Base-by-base conservation (phyloP, 139 green algal genomes). In the Zygnema circumcarinatum region DNA sequence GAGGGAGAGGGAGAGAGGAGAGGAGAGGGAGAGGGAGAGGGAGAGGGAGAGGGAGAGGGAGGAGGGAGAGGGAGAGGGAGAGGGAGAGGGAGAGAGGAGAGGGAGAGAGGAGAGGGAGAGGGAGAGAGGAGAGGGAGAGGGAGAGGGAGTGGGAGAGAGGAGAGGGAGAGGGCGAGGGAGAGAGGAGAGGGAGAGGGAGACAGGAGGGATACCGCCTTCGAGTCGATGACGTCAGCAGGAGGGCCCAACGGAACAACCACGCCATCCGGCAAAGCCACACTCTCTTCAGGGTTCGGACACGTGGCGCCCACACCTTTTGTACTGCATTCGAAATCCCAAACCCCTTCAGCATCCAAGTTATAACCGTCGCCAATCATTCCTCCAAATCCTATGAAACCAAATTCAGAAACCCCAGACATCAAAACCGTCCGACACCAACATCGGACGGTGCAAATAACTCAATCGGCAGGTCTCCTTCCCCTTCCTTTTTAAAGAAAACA, bases 191-290 rank as follows among this genome's bases (percentile, higher is more conserved):
- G 33, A 84, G 76, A 2, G 67, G 31, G 33, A 76, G 38, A 33
- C 38, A 84, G 39, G 38, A 84, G 33, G 2, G 29, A 62, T 21
- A 84, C 32, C 39, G 67, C 32, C 38, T 75, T 36, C 35, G 39
- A 33, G 25, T 33, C 21, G 52, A 36, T 62, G 67, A 62, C 76
- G 2, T 54, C 31, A 81, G 74, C 74, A 81, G 74, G 39, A 81
- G 25, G 39, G 31, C 73, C 73, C 22, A 80, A n/a, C 25, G 73
- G 73, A 22, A 80, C 73, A n/a, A 80, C 73, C 22, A 69, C 33
- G 31, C 73, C 73, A 69, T 80, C 73, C 67, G 73, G 73, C 42
- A 80, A n/a, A 25, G 31, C 67, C 29, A 80, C 33, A 78, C 29
- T n/a, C 25, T 22, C 73, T n/a, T 22, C 67, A 75, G 73, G 73